A percentile compares a stretch with the other conserved stretches of the same genome.
Conservation (phyloP, 257 asterid species). For the Nicotiana tabacum region DNA sequence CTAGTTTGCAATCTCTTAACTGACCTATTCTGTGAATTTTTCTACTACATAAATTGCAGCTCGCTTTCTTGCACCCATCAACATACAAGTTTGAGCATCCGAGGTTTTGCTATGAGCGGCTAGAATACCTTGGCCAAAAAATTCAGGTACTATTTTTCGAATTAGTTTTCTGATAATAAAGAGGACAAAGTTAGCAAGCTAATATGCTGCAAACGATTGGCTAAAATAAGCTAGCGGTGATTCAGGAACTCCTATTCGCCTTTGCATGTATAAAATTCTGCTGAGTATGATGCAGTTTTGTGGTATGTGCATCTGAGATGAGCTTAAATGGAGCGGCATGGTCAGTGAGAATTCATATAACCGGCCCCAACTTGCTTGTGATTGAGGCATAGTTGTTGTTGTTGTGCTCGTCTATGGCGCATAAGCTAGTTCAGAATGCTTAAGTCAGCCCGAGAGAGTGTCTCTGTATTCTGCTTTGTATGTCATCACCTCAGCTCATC, state of each 20-base stretch:
- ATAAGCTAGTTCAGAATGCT: no score
- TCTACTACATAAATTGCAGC: conserved; percentile 41
- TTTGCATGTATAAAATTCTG: no score
- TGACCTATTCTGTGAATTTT: not conserved
- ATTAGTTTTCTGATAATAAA: not conserved
- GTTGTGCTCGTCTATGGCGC: no score
- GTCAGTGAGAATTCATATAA: no score
- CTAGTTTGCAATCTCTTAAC: not conserved
- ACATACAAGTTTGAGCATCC: conserved; percentile 87
- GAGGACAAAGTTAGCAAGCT: not conserved
- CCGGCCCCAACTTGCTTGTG: no score
- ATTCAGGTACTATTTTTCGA: conserved; percentile 47
- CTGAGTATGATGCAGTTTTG: no score
- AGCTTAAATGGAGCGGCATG: no score
- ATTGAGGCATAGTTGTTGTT: no score
- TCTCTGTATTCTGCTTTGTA: no score
- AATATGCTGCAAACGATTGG: not conserved
- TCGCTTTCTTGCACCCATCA: conserved; percentile 82
- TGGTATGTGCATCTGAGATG: no score
- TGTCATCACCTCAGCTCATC: no score
- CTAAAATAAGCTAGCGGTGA: not conserved
- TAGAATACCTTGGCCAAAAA: conserved; percentile 94
- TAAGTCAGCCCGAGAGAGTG: no score
- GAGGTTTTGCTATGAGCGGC: conserved; percentile 88
- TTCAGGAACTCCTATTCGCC: not conserved